Base-by-base conservation (phyloP, 2,329 filamentous ascomycete genomes). In the Lasiodiplodia hormozganensis region DNA sequence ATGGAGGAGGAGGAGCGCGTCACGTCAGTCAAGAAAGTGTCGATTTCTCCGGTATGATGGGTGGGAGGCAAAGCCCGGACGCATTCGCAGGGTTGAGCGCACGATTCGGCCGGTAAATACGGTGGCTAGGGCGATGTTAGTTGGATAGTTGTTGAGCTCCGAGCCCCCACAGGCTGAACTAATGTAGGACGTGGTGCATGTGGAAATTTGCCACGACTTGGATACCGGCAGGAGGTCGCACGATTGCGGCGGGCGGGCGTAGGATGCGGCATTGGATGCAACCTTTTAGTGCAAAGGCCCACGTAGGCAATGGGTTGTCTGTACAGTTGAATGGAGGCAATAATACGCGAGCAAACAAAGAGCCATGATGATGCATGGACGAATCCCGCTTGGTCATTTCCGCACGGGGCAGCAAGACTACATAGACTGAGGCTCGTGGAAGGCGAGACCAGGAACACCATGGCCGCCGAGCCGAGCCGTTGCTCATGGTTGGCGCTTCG, bases 31-130 rank as follows among this genome's bases (percentile, higher is more conserved):
- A 91, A 60, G 92, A 94, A 75, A 94, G 91, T 77, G 87, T 92
- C 77, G 83, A 84, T 69, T 85, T 85, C 70, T 87, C 84, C 67
- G 85, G 89, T 72, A 86, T 91, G 51, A 84, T 88, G 77, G 86
- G 73, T 73, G 92, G 92, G 11, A 83, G 92, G 52, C 91, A 94
- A 75, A 93, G 91, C 73, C 92, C 92, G 3, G 92, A 94, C 78
- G 92, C 92, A 16, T 94, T 94, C 84, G 88, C 91, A 2, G 92
- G 90, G 62, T 82, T 94, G 71, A 93, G 90, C 74, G 88, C 90
- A 21, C 43, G 66, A 16, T 68, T 68, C n/a, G 57, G 66, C 11
- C 57, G 66, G 31, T 62, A 40, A 52, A 18, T 5, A 47, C 3
- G 47, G 60, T 25, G 28, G 16, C 10, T 18, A 28, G 18, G n/a